These are phyloP conservation scores for Lachancea sp. DNA, from an alignment of 805 yeast species.

Conservation along the genomic window DNA sequence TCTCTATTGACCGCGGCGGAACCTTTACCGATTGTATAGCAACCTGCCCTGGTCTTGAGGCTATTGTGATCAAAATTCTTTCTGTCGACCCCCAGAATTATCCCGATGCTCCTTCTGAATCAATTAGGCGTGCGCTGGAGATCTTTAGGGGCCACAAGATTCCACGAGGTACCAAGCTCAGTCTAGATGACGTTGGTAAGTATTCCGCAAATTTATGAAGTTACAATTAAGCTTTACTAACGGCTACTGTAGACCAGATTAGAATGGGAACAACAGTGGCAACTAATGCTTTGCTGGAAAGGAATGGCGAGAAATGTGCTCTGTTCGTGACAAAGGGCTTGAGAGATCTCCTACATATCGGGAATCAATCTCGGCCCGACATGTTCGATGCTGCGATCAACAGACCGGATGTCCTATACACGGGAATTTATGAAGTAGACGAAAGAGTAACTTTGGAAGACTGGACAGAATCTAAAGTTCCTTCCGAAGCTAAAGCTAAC, in stretches of 20 bases:
- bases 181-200: constrained; percentile 54
- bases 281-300: constrained; percentile 85
- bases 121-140: constrained; percentile 73
- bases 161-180: constrained; percentile 55
- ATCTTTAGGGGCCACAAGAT: constrained; percentile 45
- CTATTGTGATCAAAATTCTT: constrained; percentile 66
- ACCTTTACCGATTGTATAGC: constrained; percentile 78
- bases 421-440: constrained; percentile 73
- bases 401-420: constrained; percentile 66
- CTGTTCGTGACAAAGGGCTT: constrained; percentile 84
- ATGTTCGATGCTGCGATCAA: constrained; percentile 77
- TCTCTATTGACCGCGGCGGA: constrained; percentile 68
- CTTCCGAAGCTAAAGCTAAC: constrained; percentile 23
- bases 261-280: constrained; percentile 96
- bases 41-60: constrained; percentile 43
- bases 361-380: constrained; percentile 87
- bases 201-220: too few species aligned
- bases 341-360: constrained; percentile 72
- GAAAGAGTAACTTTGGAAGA: constrained; percentile 85
- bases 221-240: too few species aligned
- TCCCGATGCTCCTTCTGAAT: constrained; percentile 88
- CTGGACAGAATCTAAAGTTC: constrained; percentile 58
- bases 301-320: constrained; percentile 88
- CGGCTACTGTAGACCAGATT: constrained; percentile 56
- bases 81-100: constrained; percentile 89